Conservation (phyloP, 176 grass and related monocot species). For the Chloris gayana region DNA sequence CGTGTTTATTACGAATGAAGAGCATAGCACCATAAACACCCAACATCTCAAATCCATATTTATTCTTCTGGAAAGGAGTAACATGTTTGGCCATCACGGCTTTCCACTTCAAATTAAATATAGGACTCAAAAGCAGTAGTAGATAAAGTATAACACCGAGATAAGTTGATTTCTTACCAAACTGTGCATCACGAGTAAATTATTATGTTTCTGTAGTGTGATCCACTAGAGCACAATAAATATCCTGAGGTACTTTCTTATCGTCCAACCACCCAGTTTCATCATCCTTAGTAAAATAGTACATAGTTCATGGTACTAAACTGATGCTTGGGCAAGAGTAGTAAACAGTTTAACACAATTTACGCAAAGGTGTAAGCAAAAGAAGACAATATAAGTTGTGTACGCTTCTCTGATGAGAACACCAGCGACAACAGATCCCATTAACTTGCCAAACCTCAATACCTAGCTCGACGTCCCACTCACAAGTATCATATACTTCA, state of each 20-base stretch:
- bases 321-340: neutral
- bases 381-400: constrained; percentile 9
- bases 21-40: neutral
- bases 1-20: neutral
- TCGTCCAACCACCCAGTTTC: neutral
- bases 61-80: neutral
- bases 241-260: constrained; percentile 9
- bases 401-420: neutral
- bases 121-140: neutral
- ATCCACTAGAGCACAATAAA: neutral
- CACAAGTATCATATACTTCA: constrained; percentile 9
- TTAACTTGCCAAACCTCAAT: neutral
- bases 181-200: neutral
- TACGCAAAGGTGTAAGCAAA: neutral
- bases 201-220: neutral
- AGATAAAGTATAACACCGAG: neutral
- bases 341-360: neutral
- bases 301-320: constrained; percentile 21
- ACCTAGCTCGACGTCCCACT: neutral
- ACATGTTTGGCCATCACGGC: neutral
- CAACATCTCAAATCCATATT: neutral
- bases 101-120: neutral
- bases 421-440: neutral
- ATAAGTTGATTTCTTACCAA: neutral
- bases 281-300: constrained; percentile 1